Evolutionary conservation across 257 asterid genomes (phyloP).

Genomic region (Fraxinus cuspidata): DNA sequence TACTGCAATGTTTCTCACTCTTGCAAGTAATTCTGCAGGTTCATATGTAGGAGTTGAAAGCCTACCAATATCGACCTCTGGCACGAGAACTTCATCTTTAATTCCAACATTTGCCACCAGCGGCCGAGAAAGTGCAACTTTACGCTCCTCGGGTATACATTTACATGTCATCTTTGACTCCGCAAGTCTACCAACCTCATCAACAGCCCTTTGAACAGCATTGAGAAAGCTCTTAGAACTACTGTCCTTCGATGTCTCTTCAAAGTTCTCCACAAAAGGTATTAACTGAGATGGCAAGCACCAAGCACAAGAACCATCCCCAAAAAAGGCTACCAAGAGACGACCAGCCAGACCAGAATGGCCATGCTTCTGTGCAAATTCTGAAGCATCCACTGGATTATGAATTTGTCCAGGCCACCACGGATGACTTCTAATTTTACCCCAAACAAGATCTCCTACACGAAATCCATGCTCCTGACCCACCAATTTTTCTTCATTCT

Average conservation of each 20-base stretch:
- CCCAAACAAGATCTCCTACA: constrained; percentile 93
- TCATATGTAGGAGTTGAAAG: constrained; percentile 42
- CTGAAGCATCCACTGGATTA: constrained; percentile 63
- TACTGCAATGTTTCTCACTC: constrained; percentile 32
- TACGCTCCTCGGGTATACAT: constrained; percentile 42
- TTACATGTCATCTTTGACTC: constrained; percentile 53
- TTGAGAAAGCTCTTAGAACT: constrained; percentile 37
- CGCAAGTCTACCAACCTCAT: constrained; percentile 49
- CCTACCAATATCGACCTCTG: constrained; percentile 47
- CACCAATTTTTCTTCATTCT: constrained; percentile 29
- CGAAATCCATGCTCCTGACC: constrained; percentile 34
- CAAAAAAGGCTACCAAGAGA: constrained; percentile 71
- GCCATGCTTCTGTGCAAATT: constrained; percentile 46
- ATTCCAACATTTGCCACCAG: constrained; percentile 55
- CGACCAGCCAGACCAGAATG: constrained; percentile 52
- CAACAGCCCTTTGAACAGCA: constrained; percentile 52
- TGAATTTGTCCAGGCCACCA: constrained; percentile 97
- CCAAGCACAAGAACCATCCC: constrained; percentile 81
- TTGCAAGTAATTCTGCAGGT: constrained; percentile 42
- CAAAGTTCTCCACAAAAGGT: constrained; percentile 58
- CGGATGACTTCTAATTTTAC: constrained; percentile 69
- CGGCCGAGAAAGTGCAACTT: constrained; percentile 41
- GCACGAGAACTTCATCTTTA: constrained; percentile 48
- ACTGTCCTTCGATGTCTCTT: constrained; percentile 39
- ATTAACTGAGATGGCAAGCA: constrained; percentile 59